Evolutionary conservation across 2,329 filamentous ascomycete species (phyloP).

Genomic region (Aspergillus ruber): DNA sequence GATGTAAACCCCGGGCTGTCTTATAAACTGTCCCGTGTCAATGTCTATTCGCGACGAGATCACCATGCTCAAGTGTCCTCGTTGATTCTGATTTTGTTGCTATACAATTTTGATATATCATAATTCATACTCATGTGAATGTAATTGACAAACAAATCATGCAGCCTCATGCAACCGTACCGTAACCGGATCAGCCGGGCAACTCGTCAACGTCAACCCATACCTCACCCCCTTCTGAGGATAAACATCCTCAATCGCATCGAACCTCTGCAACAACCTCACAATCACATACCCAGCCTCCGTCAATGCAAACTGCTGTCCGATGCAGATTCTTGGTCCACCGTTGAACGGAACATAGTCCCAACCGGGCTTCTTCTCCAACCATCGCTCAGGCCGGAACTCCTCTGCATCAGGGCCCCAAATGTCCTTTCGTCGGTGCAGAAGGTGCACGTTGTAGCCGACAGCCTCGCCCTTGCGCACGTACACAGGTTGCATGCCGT

Average conservation of each 20-base stretch:
- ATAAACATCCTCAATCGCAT: slow-evolving; percentile 46
- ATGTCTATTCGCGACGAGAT: no score
- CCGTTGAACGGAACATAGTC: slow-evolving; percentile 71
- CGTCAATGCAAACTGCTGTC: slow-evolving; percentile 74
- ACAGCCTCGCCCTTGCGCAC: slow-evolving; percentile 61
- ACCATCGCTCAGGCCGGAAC: slow-evolving; percentile 65
- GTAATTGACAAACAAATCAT: background rate
- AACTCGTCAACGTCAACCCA: slow-evolving; percentile 19
- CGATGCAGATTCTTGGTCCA: slow-evolving; percentile 67
- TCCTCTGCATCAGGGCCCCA: slow-evolving; percentile 43
- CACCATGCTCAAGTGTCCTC: no score
- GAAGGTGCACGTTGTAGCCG: slow-evolving; percentile 60
- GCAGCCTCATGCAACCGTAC: slow-evolving; percentile 24
- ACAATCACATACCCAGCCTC: slow-evolving; percentile 63
- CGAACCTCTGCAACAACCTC: slow-evolving; percentile 66
- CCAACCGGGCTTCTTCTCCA: slow-evolving; percentile 58
- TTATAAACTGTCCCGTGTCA: no score
- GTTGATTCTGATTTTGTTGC: no score
- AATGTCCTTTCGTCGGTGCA: slow-evolving; percentile 61
- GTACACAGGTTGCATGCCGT: slow-evolving; percentile 54
- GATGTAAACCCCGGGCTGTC: no score
- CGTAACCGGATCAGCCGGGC: slow-evolving; percentile 22
- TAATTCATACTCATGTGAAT: background rate
- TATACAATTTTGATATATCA: background rate
- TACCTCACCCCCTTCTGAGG: slow-evolving; percentile 13